Evolutionary conservation across 108 stramenopile species (phyloP).

Genomic region (Pseudonitzschia multiseries): DNA sequence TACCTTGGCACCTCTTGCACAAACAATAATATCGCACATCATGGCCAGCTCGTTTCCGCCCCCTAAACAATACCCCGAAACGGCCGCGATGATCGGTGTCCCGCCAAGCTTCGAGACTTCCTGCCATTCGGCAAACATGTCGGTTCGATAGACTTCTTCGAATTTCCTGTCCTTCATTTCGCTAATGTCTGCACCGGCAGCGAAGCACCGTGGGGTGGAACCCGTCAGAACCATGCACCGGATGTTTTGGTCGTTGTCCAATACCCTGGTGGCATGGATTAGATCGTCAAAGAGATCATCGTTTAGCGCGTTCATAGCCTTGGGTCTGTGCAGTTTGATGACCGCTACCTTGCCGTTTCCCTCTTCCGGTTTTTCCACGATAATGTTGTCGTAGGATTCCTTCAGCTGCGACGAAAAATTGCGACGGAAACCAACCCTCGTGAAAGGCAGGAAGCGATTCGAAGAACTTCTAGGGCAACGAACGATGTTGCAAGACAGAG

Average conservation of each 20-base stretch:
- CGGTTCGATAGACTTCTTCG: conserved; percentile 73
- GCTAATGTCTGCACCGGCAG: conserved; percentile 95
- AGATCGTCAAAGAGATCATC: conserved; percentile 88
- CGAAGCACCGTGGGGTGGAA: conserved; percentile 87
- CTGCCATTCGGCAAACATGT: conserved; percentile 95
- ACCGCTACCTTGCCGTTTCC: conserved; percentile 74
- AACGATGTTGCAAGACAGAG: neutral
- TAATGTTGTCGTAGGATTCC: conserved; percentile 50
- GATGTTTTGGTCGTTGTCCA: conserved; percentile 77
- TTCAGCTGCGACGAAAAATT: conserved; percentile 16
- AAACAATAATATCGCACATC: conserved; percentile 96
- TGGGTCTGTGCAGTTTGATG: conserved; percentile 93
- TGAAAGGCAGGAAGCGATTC: neutral
- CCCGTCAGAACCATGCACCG: conserved; percentile 96
- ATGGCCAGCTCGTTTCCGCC: conserved; percentile 99
- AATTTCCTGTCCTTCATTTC: conserved; percentile 87
- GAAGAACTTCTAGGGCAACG: neutral
- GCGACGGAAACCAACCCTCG: neutral
- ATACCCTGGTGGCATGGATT: conserved; percentile 71
- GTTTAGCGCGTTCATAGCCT: conserved; percentile 95
- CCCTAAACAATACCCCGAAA: conserved; percentile 97
- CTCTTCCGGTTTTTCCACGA: conserved; percentile 40
- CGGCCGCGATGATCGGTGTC: conserved; percentile 91
- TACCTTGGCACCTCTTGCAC: conserved; percentile 37
- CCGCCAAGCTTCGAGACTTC: conserved; percentile 73